These are phyloP conservation scores for Magnolia officinalis DNA, from an alignment of 164 flowering plant species.

Conservation along the genomic window DNA sequence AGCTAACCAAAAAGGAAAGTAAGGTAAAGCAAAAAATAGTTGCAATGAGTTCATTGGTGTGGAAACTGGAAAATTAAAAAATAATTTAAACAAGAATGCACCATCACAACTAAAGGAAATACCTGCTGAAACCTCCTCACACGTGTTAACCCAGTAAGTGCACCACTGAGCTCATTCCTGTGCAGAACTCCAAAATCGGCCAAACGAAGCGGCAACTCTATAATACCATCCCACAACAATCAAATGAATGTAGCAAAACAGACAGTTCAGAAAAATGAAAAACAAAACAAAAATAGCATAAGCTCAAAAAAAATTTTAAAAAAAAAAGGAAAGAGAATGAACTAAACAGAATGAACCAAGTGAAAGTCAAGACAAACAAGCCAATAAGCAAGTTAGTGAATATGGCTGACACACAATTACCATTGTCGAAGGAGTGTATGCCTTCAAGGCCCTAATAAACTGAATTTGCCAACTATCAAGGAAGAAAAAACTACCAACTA, in stretches of 20 bases:
- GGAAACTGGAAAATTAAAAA: neutral
- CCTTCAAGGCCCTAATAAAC: too few species aligned
- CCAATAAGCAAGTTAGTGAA: too few species aligned
- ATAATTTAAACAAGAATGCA: neutral
- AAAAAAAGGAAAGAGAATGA: neutral
- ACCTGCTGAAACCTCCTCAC: conserved; percentile 99
- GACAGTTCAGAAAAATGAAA: too few species aligned
- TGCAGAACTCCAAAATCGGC: conserved; percentile 99
- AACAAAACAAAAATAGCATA: neutral
- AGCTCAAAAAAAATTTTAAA: too few species aligned
- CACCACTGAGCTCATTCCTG: conserved; percentile 99
- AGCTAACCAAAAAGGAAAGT: neutral
- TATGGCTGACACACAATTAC: too few species aligned
- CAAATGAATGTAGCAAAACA: neutral
- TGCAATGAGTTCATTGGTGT: neutral
- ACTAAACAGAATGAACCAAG: neutral
- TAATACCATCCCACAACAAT: conserved; percentile 15
- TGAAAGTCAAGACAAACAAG: too few species aligned
- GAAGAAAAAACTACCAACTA: too few species aligned
- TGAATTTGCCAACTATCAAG: too few species aligned
- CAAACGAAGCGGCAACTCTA: conserved; percentile 90
- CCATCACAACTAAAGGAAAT: conserved; percentile 1
- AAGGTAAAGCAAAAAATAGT: neutral
- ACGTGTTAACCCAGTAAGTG: conserved; percentile 93
- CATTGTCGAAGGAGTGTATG: too few species aligned